phyloP scores from a whole-genome alignment of 495 filamentous ascomycete genomes.

The Penicillium psychrofluorescens region DNA sequence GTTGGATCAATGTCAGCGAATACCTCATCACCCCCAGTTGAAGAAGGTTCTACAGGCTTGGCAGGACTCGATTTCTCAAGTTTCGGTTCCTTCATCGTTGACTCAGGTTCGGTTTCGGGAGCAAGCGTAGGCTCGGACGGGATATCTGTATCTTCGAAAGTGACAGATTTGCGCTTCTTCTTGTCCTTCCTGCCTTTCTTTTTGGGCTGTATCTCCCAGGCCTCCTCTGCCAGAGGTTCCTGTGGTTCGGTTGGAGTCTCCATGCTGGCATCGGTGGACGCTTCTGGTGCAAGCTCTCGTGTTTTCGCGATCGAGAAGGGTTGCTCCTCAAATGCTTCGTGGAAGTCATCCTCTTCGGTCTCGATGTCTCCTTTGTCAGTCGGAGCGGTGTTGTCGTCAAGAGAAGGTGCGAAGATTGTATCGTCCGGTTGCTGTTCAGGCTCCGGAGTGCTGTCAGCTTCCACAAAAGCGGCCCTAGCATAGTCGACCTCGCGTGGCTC shows the following conservation, averaged over 20 bases:
- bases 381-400: slow-evolving; percentile 3
- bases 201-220: slow-evolving; percentile 9
- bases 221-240: slow-evolving; percentile 10
- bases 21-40: slow-evolving; percentile 16
- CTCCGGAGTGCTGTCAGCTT: neutral
- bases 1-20: slow-evolving; percentile 2
- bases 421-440: neutral
- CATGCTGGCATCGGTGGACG: neutral
- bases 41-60: slow-evolving; percentile 6
- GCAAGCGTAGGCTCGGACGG: slow-evolving; percentile 3
- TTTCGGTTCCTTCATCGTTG: slow-evolving; percentile 4
- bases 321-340: slow-evolving; percentile 18
- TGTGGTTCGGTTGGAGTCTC: slow-evolving; percentile 1
- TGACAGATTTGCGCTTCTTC: slow-evolving; percentile 25
- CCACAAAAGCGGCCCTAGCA: neutral
- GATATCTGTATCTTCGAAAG: slow-evolving; percentile 14
- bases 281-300: slow-evolving; percentile 4
- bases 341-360: slow-evolving; percentile 15
- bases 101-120: slow-evolving; percentile 11
- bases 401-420: neutral
- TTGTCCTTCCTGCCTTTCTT: slow-evolving; percentile 28
- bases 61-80: slow-evolving; percentile 8
- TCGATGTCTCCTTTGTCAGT: slow-evolving; percentile 1
- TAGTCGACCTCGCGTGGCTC: slow-evolving; percentile 1
- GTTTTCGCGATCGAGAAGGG: slow-evolving; percentile 1